Base-by-base conservation (phyloP, 1,284 basidiomycete species). In the Coriolopsis trogii region DNA sequence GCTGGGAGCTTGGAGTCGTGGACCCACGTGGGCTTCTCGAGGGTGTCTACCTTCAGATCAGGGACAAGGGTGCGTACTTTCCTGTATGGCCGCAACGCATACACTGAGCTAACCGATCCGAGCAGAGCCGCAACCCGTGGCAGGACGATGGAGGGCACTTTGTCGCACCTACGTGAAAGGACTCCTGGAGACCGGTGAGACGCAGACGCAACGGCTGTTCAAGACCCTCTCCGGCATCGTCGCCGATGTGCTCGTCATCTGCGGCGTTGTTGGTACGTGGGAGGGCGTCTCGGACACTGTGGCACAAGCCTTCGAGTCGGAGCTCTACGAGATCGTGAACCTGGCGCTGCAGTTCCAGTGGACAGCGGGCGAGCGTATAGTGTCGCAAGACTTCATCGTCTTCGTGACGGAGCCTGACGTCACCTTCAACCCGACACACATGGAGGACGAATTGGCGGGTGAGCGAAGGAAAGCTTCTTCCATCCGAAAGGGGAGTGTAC, bases 71-170 rank as follows among this genome's bases (percentile, higher is more conserved):
- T 81, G 37, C 31, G 51, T 36, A 62, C 70, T 63, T 8, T 15
- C 3, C 10, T 10, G 3, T 16, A n/a, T 36, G 9, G 15, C 23
- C 23, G 10, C 26, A 34, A 3, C 21, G 20, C 15, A 2, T 6
- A 16, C n/a, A 13, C 30, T 16, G 20, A 25, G 16, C 33, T 9
- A 18, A 7, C 8, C 2, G 10, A n/a, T 42, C 26, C 26, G 20
- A n/a, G n/a, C 43, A 84, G 81, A 79, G 60, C 70, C 74, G 24
- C 80, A 79, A 62, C 67, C 76, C 0, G 70, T 82, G 16, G 73
- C 78, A 10, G 80, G 79, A 38, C 71, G 75, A 41, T 84, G 82
- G 81, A 73, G 80, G 42, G 71, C 78, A 25, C 55, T 84, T 48
- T 77, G 78, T 38, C 73, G 79, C 52, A 69, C 67, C 34, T 73